Conservation (phyloP, 129 eudicot species). For the Rutidosis leptorrhynchoides region DNA sequence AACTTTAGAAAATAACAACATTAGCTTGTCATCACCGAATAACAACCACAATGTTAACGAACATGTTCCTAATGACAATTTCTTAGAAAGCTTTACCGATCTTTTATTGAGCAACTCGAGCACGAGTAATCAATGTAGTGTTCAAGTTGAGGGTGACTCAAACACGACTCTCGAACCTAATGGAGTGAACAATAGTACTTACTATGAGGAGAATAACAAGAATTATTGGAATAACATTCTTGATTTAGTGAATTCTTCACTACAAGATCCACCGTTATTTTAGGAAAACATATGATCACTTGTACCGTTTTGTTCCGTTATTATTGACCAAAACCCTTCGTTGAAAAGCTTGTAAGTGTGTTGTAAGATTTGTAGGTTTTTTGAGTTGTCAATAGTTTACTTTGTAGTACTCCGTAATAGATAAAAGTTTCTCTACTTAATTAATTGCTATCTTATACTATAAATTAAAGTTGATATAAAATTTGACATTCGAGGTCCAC, state of each 20-base stretch:
- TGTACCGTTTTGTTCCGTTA: background rate
- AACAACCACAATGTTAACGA: constrained; percentile 21
- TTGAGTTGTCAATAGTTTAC: constrained; percentile 19
- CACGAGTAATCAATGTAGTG: constrained; percentile 24
- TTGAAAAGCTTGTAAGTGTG: constrained; percentile 26
- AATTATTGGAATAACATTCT: constrained; percentile 68
- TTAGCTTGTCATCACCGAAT: constrained; percentile 3
- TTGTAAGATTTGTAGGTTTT: constrained; percentile 27
- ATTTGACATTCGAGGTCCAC: background rate
- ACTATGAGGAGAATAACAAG: constrained; percentile 66
- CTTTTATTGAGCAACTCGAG: constrained; percentile 51
- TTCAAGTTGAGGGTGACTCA: constrained; percentile 39
- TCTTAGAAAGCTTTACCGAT: constrained; percentile 80
- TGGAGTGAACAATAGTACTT: constrained; percentile 15
- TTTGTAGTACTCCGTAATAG: constrained; percentile 29
- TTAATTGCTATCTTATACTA: background rate
- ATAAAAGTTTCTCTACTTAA: background rate
- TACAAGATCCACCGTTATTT: constrained; percentile 56
- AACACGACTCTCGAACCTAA: constrained; percentile 27
- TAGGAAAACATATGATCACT: constrained; percentile 17
- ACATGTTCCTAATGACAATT: constrained; percentile 38
- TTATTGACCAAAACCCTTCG: constrained; percentile 26
- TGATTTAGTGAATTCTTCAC: constrained; percentile 58
- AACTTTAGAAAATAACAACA: constrained; percentile 11
- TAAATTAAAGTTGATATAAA: background rate